Base-by-base conservation (phyloP, 208 protist species). In the Trypanosoma congolense region DNA sequence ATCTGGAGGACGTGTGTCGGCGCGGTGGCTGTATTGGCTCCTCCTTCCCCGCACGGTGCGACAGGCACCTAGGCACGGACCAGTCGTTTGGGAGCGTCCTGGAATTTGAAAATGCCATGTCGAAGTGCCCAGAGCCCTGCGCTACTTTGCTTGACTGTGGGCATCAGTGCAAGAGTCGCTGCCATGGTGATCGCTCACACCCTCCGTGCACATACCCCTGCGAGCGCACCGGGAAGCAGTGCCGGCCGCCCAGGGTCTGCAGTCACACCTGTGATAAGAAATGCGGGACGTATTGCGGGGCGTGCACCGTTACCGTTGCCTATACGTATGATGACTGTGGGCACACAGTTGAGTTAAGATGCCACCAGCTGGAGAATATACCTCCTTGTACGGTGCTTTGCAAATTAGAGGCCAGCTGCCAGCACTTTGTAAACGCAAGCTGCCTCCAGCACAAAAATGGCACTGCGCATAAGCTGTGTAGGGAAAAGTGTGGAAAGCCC, bases 261-360 rank as follows among this genome's bases (percentile, higher is more conserved):
- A 5, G 38, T 16, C 51, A 57, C 51, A n/a, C 41, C 8, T 57
- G 51, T 29, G 41, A 46, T n/a, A 57, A 57, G n/a, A 47, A 4
- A 28, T 57, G 51, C 41, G 12, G 30, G 8, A 12, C 10, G 9
- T 6, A 45, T 29, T 57, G 51, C 18, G 51, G 51, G 30, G 8
- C 4, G 51, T 57, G 51, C 30, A 43, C 18, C 18, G 51, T 30
- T 19, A 9, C n/a, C 30, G 51, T 57, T 9, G 21, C 28, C 8
- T 29, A 57, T 31, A 57, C 12, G 5, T 45, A 48, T 24, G n/a
- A n/a, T n/a, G 8, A 4, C 12, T 49, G 41, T 47, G 21, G 30
- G 16, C 38, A 48, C 18, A 29, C 8, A 30, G 30, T 57, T 43
- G 30, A 57, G 8, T 16, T 57, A 6, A 14, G 5, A 16, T 57